These are phyloP conservation scores for Chlamydomonas applanata DNA, from an alignment of 139 green algal genomes.

Conservation along the genomic window DNA sequence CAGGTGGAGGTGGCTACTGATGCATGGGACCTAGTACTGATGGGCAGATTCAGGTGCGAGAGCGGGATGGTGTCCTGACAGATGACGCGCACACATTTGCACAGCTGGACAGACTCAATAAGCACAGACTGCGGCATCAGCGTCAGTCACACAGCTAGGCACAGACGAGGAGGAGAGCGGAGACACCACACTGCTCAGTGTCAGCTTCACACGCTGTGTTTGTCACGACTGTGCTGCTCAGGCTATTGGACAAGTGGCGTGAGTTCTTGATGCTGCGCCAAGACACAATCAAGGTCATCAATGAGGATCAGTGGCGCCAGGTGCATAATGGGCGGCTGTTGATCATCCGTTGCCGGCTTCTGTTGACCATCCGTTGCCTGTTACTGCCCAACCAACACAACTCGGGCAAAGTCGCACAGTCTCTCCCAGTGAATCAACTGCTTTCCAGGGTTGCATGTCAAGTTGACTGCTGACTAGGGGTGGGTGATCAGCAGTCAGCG, in stretches of 20 bases:
- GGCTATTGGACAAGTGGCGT: constrained; percentile 60
- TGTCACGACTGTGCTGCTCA: too few relatives aligned
- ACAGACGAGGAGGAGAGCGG: too few relatives aligned
- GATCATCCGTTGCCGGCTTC: neutral
- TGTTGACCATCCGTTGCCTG: neutral
- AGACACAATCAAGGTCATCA: constrained; percentile 37
- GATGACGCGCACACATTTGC: too few relatives aligned
- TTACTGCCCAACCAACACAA: neutral
- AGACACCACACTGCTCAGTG: too few relatives aligned
- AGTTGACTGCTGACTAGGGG: neutral
- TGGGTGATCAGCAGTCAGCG: neutral
- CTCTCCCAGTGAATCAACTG: neutral
- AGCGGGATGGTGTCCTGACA: too few relatives aligned
- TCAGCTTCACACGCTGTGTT: too few relatives aligned
- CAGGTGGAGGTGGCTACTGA: constrained; percentile 46
- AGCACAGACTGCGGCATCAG: too few relatives aligned
- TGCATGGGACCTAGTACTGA: constrained; percentile 57
- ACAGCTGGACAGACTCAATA: too few relatives aligned
- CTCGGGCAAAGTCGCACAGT: too few relatives aligned
- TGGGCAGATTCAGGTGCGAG: constrained; percentile 54
- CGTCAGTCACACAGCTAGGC: too few relatives aligned
- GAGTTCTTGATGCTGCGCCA: constrained; percentile 36
- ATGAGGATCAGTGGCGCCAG: constrained; percentile 74
- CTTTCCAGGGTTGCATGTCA: neutral
- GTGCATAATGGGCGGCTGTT: constrained; percentile 10